Evolutionary conservation across 306 rosid species (phyloP).

Genomic region (Biancaea sappan): DNA sequence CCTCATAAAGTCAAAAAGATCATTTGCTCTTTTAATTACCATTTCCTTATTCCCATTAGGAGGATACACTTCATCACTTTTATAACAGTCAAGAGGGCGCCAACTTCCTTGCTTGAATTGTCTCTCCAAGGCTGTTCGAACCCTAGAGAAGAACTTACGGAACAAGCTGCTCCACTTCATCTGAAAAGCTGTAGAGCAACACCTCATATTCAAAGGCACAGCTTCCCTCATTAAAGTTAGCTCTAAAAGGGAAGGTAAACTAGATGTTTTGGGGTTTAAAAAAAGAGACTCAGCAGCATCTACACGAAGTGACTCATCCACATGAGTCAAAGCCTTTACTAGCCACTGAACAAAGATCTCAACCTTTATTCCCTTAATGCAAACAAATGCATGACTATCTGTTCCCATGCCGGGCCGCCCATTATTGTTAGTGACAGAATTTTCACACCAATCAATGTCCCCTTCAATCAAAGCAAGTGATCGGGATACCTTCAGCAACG

Average conservation of each 20-base stretch:
- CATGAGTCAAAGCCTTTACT: constrained; percentile 83
- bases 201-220: constrained; percentile 94
- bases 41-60: constrained; percentile 46
- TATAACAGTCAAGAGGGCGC: constrained; percentile 54
- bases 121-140: constrained; percentile 91
- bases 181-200: constrained; percentile 92
- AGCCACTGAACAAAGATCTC: constrained; percentile 86
- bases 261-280: constrained; percentile 88
- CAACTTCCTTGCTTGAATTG: constrained; percentile 84
- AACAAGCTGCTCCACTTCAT: constrained; percentile 98
- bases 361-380: constrained; percentile 73
- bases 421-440: constrained; percentile 34
- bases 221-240: constrained; percentile 83
- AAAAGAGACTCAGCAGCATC: constrained; percentile 95
- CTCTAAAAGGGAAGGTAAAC: constrained; percentile 91
- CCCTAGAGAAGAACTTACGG: constrained; percentile 89
- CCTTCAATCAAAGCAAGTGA: constrained; percentile 93
- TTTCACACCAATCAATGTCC: constrained; percentile 75
- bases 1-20: constrained; percentile 88
- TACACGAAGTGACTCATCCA: constrained; percentile 91
- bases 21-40: constrained; percentile 62
- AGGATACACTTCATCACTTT: constrained; percentile 37
- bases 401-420: constrained; percentile 35
- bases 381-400: constrained; percentile 66
- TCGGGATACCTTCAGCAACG: constrained; percentile 93